A percentile compares a stretch with the other conserved stretches of the same genome.
Evolutionary conservation across 345 rosid species (phyloP).

Genomic region (Citrus medica): DNA sequence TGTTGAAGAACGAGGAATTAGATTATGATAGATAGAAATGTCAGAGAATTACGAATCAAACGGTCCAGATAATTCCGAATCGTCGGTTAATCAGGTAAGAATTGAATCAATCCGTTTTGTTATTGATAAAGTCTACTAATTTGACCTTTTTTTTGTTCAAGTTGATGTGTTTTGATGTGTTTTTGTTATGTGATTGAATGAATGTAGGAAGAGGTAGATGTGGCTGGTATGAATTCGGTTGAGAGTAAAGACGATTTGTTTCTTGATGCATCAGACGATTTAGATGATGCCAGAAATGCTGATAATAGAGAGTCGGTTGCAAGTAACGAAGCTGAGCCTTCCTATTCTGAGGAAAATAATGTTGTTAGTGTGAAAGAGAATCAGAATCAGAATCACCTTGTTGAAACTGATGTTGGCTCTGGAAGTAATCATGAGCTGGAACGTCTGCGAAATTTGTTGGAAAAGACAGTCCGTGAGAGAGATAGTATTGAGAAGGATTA

Average conservation of each 20-base stretch:
- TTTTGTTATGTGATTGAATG: background rate
- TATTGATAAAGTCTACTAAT: background rate
- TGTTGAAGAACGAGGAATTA: constrained; percentile 1
- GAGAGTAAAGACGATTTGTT: constrained; percentile 89
- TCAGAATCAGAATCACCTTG: background rate
- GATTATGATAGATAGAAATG: constrained; percentile 11
- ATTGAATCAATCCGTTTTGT: background rate
- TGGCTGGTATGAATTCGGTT: constrained; percentile 25
- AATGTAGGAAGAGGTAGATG: constrained; percentile 18
- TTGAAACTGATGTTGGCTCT: constrained; percentile 15
- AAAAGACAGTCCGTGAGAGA: constrained; percentile 34
- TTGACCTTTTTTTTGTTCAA: background rate
- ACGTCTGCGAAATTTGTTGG: constrained; percentile 21
- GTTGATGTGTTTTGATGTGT: background rate
- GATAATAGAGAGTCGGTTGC: constrained; percentile 38
- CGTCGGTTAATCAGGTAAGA: constrained; percentile 5
- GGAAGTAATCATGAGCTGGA: constrained; percentile 26
- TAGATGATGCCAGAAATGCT: constrained; percentile 30
- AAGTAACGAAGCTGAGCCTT: constrained; percentile 12
- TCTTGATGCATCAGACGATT: constrained; percentile 80
- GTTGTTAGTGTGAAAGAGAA: background rate
- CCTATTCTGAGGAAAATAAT: constrained; percentile 5
- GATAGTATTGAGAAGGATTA: constrained; percentile 23
- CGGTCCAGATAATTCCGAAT: background rate
- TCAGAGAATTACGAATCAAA: constrained; percentile 11